Evolutionary conservation across 2,329 filamentous ascomycete genomes (phyloP), one percentile per base, ranked within the genome.

Genomic region (Cladophialophora bantiana): DNA sequence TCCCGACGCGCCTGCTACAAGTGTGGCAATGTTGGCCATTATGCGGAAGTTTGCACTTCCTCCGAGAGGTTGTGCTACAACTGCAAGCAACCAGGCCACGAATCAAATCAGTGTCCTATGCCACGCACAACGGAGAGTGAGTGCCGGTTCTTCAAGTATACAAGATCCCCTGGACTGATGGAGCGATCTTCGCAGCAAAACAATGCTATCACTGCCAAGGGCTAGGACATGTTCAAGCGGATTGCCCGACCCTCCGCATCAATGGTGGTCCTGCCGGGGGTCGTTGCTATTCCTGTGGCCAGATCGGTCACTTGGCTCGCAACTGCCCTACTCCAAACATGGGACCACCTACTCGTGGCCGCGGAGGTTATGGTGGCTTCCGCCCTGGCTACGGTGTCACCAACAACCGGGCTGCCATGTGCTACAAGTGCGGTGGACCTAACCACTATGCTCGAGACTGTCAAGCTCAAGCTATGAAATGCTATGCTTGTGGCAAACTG

Each of bases 171-270:
- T n/a, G 32, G 7, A 53, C 62, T 67, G 38, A 65, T n/a, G 31
- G 34, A 7, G 52, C 18, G 7, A 15, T 53, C 52, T 63, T 32
- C 20, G 59, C 75, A 89, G 93, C 93, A 61, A 99, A 99, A 89
- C 95, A 99, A 86, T 99, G 95, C 88, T 99, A 99, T 81, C 95
- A 98, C 84, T 99, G 95, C 86, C 95, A 98, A 85, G 95, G 95
- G 67, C 88, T 98, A 69, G 95, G 95, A 73, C 95, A 99, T 79
- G 95, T 99, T 76, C 95, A 99, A 85, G 95, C 95, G 74, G 95
- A 99, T 81, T 99, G 95, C 87, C 95, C 95, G 76, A 98, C 95
- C 70, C 88, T 99, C 72, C 93, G 95, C 74, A 82, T 99, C 79
- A 96, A 89, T 80, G 94, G 91, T 73, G 82, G 86, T 68, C 90